Base-by-base conservation (phyloP, 1,139 yeast species). In the Pichia sp. region DNA sequence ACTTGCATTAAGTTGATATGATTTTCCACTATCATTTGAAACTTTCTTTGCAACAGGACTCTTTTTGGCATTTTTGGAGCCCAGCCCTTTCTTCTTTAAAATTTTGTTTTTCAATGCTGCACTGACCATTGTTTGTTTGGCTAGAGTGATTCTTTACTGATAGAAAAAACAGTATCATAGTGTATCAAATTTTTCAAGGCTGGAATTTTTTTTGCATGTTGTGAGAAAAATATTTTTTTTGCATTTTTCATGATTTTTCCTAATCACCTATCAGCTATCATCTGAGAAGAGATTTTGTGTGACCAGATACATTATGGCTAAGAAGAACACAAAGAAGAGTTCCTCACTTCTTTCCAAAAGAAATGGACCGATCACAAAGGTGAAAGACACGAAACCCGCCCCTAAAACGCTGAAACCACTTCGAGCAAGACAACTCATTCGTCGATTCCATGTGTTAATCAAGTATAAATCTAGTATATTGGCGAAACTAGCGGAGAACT, bases 401-500 rank as follows among this genome's bases (percentile, higher is more conserved):
- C 66, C 66, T 11, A 66, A 67, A 1, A 64, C 65, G 7, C 69
- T 85, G 43, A 85, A 85, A 57, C 93, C 94, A 0, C 75, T 77
- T 44, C 72, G 77, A 56, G 83, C 93, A 0, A 68, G 93, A 43
- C 79, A 76, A 55, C 69, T 85, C 17, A 85, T 85, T 33, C 72
- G 93, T 53, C 64, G 90, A 42, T 85, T 78, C 56, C 94, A 85
- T 63, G 73, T 79, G 3, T 66, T 85, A 33, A 72, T 79, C 46
- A 83, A 81, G 55, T 72, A 76, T 48, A 73, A 74, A 50, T 65
- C 67, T 20, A 52, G 68, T 0, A 67, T 81, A 3, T 58, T 77
- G 61, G 47, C 57, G 66, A 40, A 50, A 50, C 31, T 57, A 8
- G 8, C 9, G 12, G 32, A n/a, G 14, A 8, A 28, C 14, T 10